These are phyloP conservation scores for Talaromyces ruber DNA, from an alignment of 495 filamentous ascomycete genomes.

Conservation along the genomic window DNA sequence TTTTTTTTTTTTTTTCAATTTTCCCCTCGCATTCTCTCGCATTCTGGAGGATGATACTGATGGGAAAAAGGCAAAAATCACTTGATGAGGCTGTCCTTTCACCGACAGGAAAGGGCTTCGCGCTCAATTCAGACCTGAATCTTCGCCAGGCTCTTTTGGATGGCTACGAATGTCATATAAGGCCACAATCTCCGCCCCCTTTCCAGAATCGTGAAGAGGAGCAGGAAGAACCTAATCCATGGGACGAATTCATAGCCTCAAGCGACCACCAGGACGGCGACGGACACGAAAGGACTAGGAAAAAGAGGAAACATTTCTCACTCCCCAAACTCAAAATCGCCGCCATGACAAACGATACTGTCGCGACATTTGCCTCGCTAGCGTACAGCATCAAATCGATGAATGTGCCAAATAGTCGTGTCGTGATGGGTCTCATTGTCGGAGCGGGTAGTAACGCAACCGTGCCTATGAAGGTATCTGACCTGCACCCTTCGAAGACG, in stretches of 20 bases:
- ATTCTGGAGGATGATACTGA: no score
- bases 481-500: conserved; percentile 51
- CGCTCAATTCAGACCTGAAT: conserved; percentile 56
- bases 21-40: no score
- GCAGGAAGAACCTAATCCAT: conserved; percentile 4
- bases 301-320: conserved; percentile 24
- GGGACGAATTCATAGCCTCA: background rate
- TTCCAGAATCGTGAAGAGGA: conserved; percentile 3
- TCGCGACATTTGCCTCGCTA: conserved; percentile 64
- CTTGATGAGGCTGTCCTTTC: conserved; percentile 64
- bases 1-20: no score
- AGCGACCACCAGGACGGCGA: background rate
- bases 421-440: conserved; percentile 65
- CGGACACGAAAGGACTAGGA: conserved; percentile 9
- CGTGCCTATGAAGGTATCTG: conserved; percentile 51
- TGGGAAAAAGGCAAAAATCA: conserved; percentile 47
- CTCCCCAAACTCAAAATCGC: conserved; percentile 56
- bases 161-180: conserved; percentile 51
- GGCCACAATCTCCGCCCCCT: conserved; percentile 10
- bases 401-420: conserved; percentile 44
- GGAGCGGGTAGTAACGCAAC: conserved; percentile 75
- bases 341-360: conserved; percentile 69
- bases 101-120: conserved; percentile 75
- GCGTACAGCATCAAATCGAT: conserved; percentile 50
- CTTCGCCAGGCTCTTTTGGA: conserved; percentile 54